Evolutionary conservation across 257 asterid species (phyloP).

Genomic region (Phtheirospermum japonicum): DNA sequence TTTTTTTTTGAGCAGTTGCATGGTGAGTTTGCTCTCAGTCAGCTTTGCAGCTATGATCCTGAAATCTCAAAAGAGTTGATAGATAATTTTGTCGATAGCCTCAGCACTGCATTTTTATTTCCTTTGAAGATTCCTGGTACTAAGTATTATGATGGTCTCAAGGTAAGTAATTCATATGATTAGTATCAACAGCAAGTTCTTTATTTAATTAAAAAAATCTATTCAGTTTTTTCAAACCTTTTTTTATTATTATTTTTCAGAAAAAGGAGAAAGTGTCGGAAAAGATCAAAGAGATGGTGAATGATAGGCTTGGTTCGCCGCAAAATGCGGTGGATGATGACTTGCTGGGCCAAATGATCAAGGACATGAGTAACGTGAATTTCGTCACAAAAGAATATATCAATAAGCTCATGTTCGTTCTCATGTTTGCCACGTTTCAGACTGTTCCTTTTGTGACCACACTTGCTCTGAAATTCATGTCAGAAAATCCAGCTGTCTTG

Average conservation of each 20-base stretch:
- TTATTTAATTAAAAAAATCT: too few species aligned
- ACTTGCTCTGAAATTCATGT: constrained; percentile 22
- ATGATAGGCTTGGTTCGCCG: background rate
- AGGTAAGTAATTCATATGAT: constrained; percentile 17
- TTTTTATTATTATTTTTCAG: constrained; percentile 1
- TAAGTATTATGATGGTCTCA: constrained; percentile 24
- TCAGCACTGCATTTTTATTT: constrained; percentile 24
- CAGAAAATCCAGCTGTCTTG: constrained; percentile 26
- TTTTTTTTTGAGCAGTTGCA: constrained; percentile 19
- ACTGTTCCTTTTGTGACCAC: constrained; percentile 3
- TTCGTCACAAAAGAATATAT: constrained; percentile 26
- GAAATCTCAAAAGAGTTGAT: background rate
- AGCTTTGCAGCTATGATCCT: constrained; percentile 16
- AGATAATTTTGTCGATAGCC: background rate
- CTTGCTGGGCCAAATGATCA: constrained; percentile 19
- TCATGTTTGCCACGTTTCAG: constrained; percentile 14
- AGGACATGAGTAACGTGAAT: constrained; percentile 16
- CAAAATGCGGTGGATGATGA: constrained; percentile 8
- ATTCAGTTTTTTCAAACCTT: background rate
- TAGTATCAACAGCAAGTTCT: too few species aligned
- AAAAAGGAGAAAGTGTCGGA: constrained; percentile 6
- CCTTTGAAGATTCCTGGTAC: constrained; percentile 42
- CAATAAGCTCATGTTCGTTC: background rate
- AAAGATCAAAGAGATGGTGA: background rate
- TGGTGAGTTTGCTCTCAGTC: constrained; percentile 24